Conservation (phyloP, 2,329 filamentous ascomycete genomes). For the Aspergillus vadensis region DNA sequence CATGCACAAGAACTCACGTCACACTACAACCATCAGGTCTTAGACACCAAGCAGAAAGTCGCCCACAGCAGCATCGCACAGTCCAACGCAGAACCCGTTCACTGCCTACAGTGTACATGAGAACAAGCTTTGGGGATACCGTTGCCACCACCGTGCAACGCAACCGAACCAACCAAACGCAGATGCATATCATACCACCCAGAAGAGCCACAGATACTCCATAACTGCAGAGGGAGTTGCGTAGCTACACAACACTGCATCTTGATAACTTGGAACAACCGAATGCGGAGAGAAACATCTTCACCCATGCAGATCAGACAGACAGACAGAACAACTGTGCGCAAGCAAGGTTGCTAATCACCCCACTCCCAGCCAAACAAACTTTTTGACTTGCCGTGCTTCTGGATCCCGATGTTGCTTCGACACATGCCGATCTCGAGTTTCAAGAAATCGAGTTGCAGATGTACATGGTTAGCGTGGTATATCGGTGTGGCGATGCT, state of each 20-base stretch:
- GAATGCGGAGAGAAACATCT: background rate
- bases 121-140: background rate
- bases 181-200: background rate
- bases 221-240: too few relatives aligned
- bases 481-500: conserved; percentile 2
- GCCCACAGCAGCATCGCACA: background rate
- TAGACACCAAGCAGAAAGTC: background rate
- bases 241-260: background rate
- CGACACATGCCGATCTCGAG: background rate
- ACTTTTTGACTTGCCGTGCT: background rate
- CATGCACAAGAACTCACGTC: background rate
- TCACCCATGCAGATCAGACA: too few relatives aligned
- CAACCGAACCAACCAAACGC: background rate
- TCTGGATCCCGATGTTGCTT: background rate
- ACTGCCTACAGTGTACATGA: background rate
- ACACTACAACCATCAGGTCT: background rate
- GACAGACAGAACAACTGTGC: too few relatives aligned
- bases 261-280: background rate
- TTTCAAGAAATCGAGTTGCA: background rate
- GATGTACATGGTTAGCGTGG: background rate
- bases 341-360: background rate
- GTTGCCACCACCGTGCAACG: background rate
- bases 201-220: background rate
- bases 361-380: background rate
- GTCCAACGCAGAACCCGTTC: background rate